Base-by-base conservation (phyloP, 257 asterid species). In the Verbascum thapsus region DNA sequence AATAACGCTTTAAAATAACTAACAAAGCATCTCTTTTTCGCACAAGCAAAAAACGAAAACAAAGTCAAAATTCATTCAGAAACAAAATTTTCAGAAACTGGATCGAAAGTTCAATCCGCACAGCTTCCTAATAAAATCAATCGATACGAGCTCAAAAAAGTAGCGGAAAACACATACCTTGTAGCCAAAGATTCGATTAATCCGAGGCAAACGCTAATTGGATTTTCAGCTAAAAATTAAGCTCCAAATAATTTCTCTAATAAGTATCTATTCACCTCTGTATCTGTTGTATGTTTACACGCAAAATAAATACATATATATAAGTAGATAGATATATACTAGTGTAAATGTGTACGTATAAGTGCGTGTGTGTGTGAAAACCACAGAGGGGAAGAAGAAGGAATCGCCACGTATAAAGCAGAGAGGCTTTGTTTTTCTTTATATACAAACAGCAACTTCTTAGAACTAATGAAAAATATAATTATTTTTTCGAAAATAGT, bases 81-180 rank as follows among this genome's bases (percentile, higher is more conserved):
- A 18, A 39, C 51, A 7, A 50, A 60, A 39, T 42, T 11, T n/a
- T 16, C 39, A 59, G 7, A 58, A 40, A 11, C 67, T 53, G 59
- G 67, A 66, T 68, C 72, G 53, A 66, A 50, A 53, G 43, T 55
- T 22, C 43, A 62, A 57, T 35, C 54, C 65, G 44, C 60, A 42
- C 43, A 30, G 22, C 13, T 42, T 34, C 72, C 17, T 10, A 30
- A 10, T 3, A 15, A 12, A 42, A 32, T 32, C 10, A 19, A 23
- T 11, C 35, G 34, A 54, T 17, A 60, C 3, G 1, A 18, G 19
- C 9, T 32, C 54, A 38, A 17, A 22, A 68, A n/a, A n/a, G n/a
- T n/a, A n/a, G n/a, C n/a, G n/a, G n/a, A n/a, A n/a, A 60, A 50
- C 45, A 19, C 65, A 67, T 60, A 74, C 83, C 74, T 52, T 22